Conservation (phyloP, 2,329 filamentous ascomycete species). For the Incumbomyces delicatus region DNA sequence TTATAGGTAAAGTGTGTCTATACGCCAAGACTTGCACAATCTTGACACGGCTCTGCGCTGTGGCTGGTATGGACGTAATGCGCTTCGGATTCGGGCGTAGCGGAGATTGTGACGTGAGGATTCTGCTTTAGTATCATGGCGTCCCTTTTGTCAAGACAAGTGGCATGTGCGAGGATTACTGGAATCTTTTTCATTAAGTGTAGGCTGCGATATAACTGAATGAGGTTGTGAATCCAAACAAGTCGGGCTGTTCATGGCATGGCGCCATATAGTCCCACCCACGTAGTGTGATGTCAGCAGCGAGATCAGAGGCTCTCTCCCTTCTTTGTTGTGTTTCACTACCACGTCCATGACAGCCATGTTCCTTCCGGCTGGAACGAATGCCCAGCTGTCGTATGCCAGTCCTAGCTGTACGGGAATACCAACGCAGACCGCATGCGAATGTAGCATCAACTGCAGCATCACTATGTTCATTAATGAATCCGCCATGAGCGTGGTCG, state of each 20-base stretch:
- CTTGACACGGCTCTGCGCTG: slow-evolving; percentile 33
- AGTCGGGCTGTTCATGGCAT: too few species aligned
- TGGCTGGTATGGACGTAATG: slow-evolving; percentile 48
- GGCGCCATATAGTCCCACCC: too few species aligned
- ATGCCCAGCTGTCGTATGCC: too few species aligned
- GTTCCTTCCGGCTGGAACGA: neutral
- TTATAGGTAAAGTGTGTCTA: slow-evolving; percentile 48
- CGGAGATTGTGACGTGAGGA: slow-evolving; percentile 46
- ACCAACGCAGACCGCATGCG: slow-evolving; percentile 21
- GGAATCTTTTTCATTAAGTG: too few species aligned
- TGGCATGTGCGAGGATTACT: too few species aligned
- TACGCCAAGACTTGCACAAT: slow-evolving; percentile 45
- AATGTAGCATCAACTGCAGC: slow-evolving; percentile 21
- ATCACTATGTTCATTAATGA: slow-evolving; percentile 20
- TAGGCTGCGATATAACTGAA: too few species aligned
- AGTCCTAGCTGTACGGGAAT: too few species aligned
- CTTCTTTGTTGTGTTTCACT: slow-evolving; percentile 33
- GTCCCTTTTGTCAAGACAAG: slow-evolving; percentile 7
- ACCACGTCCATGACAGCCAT: slow-evolving; percentile 2
- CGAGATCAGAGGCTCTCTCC: neutral
- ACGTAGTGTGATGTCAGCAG: slow-evolving; percentile 30
- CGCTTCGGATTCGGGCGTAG: slow-evolving; percentile 51
- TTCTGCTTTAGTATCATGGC: slow-evolving; percentile 36
- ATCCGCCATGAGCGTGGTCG: slow-evolving; percentile 26
- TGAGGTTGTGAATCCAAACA: too few species aligned